Evolutionary conservation across 805 yeast species (phyloP).

Genomic region (Cyberlindnera sargentensis): DNA sequence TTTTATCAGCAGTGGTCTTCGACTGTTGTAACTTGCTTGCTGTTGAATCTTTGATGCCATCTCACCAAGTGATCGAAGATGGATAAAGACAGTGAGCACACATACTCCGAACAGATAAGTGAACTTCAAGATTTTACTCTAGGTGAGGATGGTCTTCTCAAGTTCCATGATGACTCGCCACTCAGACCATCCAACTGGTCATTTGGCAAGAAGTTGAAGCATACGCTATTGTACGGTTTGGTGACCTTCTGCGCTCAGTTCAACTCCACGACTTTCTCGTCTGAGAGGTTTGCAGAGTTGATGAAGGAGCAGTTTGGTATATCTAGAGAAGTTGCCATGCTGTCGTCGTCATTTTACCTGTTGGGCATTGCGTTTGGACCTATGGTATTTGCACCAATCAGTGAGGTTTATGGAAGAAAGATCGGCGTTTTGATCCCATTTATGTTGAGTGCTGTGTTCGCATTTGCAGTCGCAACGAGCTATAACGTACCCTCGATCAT

Average conservation of each 20-base stretch:
- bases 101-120: not conserved
- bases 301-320: conserved; percentile 33
- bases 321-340: conserved; percentile 38
- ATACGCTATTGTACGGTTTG: conserved; percentile 33
- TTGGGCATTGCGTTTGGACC: conserved; percentile 60
- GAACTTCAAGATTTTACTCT: not conserved
- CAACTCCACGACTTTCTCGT: conserved; percentile 44
- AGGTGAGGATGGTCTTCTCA: conserved; percentile 11
- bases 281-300: conserved; percentile 28
- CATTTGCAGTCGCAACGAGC: conserved; percentile 45
- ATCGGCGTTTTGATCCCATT: conserved; percentile 38
- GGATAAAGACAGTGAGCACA: not conserved
- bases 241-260: conserved; percentile 39
- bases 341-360: conserved; percentile 53
- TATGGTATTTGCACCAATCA: conserved; percentile 53
- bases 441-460: conserved; percentile 32
- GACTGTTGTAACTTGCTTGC: too few species aligned
- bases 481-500: conserved; percentile 44
- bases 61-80: too few species aligned
- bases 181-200: conserved; percentile 32
- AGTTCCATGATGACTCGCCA: conserved; percentile 5
- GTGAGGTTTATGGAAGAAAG: conserved; percentile 35
- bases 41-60: too few species aligned
- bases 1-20: too few species aligned
- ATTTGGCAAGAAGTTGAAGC: conserved; percentile 25